These are phyloP conservation scores for Pluteus cervinus DNA, from an alignment of 768 basidiomycete species.

Conservation along the genomic window DNA sequence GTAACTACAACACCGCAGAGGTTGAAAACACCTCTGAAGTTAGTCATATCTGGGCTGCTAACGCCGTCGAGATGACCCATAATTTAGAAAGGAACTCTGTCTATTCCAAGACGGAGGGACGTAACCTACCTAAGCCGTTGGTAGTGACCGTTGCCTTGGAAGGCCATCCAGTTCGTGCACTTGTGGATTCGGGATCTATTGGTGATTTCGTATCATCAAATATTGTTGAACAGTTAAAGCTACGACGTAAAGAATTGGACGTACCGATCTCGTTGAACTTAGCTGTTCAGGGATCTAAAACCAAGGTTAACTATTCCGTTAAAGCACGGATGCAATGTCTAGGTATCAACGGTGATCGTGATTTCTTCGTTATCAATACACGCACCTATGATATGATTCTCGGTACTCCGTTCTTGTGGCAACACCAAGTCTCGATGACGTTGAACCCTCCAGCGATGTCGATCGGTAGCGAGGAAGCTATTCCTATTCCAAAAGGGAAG, in stretches of 20 bases:
- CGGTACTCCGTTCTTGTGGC: conserved; percentile 32
- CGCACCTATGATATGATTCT: conserved; percentile 34
- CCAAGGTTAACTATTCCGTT: conserved; percentile 25
- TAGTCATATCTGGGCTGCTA: too few relatives aligned
- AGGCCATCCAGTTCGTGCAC: neutral
- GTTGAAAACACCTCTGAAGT: too few relatives aligned
- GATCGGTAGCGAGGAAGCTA: conserved; percentile 21
- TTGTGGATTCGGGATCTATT: neutral
- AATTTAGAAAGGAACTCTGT: too few relatives aligned
- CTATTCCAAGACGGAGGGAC: too few relatives aligned
- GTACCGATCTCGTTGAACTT: conserved; percentile 9
- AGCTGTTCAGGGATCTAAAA: conserved; percentile 33
- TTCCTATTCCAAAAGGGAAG: too few relatives aligned
- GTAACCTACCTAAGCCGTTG: neutral
- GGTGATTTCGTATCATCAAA: conserved; percentile 1
- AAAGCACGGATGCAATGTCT: conserved; percentile 26
- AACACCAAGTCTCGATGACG: conserved; percentile 20
- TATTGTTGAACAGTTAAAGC: neutral
- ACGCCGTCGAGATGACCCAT: too few relatives aligned
- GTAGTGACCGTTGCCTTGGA: neutral
- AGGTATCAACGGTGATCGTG: conserved; percentile 17
- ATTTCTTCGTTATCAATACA: conserved; percentile 33
- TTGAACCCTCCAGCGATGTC: conserved; percentile 18
- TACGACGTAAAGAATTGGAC: neutral
- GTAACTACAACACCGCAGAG: too few relatives aligned